phyloP scores from a whole-genome alignment of 1,139 yeast species.

The Saccharomyces uvarum region DNA sequence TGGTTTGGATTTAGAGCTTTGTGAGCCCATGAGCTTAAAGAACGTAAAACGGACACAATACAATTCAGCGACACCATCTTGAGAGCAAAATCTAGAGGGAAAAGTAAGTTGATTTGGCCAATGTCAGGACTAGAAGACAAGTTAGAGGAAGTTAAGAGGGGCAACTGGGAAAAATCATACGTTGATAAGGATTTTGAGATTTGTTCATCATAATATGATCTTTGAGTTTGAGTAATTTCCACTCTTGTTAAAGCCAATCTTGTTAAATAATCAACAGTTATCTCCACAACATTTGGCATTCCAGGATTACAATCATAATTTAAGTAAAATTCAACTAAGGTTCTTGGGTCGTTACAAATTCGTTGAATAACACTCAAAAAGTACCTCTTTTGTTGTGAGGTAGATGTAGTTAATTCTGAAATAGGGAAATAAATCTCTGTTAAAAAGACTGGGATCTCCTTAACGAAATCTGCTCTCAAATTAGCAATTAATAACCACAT shows the following conservation, averaged over 20 bases:
- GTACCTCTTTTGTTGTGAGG: slow-evolving; percentile 86
- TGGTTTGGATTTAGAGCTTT: slow-evolving; percentile 44
- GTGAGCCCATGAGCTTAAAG: slow-evolving; percentile 84
- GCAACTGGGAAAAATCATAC: slow-evolving; percentile 64
- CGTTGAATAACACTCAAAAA: slow-evolving; percentile 71
- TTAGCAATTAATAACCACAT: slow-evolving; percentile 84
- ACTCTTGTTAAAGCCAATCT: slow-evolving; percentile 63
- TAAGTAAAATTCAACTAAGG: slow-evolving; percentile 82
- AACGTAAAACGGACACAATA: slow-evolving; percentile 73
- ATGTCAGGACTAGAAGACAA: slow-evolving; percentile 55
- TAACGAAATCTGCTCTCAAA: slow-evolving; percentile 77
- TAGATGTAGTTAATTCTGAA: slow-evolving; percentile 83
- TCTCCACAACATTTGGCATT: slow-evolving; percentile 81
- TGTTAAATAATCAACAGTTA: slow-evolving; percentile 69
- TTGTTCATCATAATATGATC: slow-evolving; percentile 56
- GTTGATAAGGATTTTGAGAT: slow-evolving; percentile 57
- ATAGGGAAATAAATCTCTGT: slow-evolving; percentile 92
- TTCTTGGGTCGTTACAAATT: slow-evolving; percentile 80
- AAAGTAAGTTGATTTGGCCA: slow-evolving; percentile 46
- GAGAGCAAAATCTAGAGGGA: slow-evolving; percentile 75
- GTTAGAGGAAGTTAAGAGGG: slow-evolving; percentile 66
- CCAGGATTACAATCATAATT: slow-evolving; percentile 90
- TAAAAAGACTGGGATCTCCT: slow-evolving; percentile 88
- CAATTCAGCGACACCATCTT: slow-evolving; percentile 76
- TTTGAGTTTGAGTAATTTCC: slow-evolving; percentile 65